Conservation (phyloP, 1,139 yeast species). For the Pichia sp. region DNA sequence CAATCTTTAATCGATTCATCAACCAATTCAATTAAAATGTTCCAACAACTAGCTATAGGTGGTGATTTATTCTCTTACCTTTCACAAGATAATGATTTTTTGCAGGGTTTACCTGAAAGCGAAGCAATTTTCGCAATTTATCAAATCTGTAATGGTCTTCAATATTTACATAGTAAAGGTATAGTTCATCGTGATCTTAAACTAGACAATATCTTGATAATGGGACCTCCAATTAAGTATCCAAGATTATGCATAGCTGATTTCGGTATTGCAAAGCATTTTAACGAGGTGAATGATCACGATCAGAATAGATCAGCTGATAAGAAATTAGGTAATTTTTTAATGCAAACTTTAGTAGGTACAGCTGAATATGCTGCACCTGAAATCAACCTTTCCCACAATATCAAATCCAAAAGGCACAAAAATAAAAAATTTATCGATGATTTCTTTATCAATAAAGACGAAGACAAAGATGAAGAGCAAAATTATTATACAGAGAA, state of each 20-base stretch:
- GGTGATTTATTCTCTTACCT: constrained; percentile 63
- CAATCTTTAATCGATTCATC: constrained; percentile 33
- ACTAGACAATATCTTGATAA: constrained; percentile 56
- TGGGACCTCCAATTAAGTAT: constrained; percentile 44
- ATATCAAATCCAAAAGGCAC: not conserved
- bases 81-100: constrained; percentile 35
- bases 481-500: constrained; percentile 36
- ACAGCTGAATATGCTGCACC: constrained; percentile 68
- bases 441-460: constrained; percentile 3
- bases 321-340: constrained; percentile 8
- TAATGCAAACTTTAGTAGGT: constrained; percentile 55
- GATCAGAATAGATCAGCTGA: no score
- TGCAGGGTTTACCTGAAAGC: constrained; percentile 41
- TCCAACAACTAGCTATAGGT: constrained; percentile 46
- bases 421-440: not conserved
- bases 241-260: constrained; percentile 52
- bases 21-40: constrained; percentile 35
- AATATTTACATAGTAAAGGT: constrained; percentile 44
- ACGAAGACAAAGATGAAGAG: not conserved
- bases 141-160: constrained; percentile 48
- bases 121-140: constrained; percentile 48
- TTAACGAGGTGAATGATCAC: no score
- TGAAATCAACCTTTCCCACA: constrained; percentile 39
- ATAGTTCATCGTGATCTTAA: constrained; percentile 51
- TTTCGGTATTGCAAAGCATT: constrained; percentile 56